A percentile compares a stretch with the other conserved stretches of the same genome.
phyloP scores from a whole-genome alignment of 2,329 filamentous ascomycete genomes.

The Tothia fuscella region DNA sequence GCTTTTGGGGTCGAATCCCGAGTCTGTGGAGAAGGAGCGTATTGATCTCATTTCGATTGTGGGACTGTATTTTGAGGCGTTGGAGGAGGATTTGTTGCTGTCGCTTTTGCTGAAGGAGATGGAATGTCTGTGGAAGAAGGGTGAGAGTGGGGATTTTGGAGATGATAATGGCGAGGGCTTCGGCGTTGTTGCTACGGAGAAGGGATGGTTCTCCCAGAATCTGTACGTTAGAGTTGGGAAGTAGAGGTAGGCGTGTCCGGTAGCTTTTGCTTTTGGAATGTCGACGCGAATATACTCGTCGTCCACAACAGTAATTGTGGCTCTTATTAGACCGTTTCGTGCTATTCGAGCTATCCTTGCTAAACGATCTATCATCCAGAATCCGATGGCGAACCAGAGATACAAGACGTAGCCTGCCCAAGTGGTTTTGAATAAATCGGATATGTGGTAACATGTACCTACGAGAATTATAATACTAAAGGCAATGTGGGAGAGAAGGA shows the following conservation, averaged over 20 bases:
- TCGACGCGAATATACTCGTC: constrained; percentile 28
- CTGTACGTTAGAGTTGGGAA: constrained; percentile 33
- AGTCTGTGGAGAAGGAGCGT: not conserved
- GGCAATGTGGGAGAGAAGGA: constrained; percentile 33
- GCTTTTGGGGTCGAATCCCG: too few species aligned
- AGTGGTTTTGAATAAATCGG: not conserved
- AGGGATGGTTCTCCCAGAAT: constrained; percentile 40
- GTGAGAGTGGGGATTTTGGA: not conserved
- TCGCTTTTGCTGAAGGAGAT: not conserved
- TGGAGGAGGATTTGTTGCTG: not conserved
- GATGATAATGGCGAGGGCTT: not conserved
- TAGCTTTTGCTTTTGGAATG: constrained; percentile 27
- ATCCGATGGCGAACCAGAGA: constrained; percentile 28
- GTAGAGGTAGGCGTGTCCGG: constrained; percentile 30
- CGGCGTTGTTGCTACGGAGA: constrained; percentile 29
- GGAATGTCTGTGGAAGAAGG: not conserved
- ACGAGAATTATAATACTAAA: constrained; percentile 30
- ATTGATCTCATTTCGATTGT: too few species aligned
- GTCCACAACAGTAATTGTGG: constrained; percentile 21
- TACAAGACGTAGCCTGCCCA: constrained; percentile 20
- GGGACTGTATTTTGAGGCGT: not conserved
- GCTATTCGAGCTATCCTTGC: constrained; percentile 27
- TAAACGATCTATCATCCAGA: constrained; percentile 36
- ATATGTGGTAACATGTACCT: constrained; percentile 24
- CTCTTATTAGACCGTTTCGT: constrained; percentile 23